phyloP scores from a whole-genome alignment of 345 rosid genomes.

The Hibiscus tridactylites region DNA sequence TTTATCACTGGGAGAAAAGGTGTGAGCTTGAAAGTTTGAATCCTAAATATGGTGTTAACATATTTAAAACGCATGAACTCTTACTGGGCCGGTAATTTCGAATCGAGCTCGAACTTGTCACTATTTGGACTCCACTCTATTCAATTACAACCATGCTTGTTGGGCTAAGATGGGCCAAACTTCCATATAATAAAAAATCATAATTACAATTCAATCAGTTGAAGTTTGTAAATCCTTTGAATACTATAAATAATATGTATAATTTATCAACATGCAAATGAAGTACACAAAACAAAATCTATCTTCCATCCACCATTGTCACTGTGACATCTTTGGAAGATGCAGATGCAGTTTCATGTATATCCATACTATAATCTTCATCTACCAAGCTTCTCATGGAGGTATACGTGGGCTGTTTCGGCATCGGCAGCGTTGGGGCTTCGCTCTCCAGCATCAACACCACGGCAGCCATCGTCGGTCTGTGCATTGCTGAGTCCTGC shows the following conservation, averaged over 20 bases:
- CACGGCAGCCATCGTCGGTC: slow-evolving; percentile 67
- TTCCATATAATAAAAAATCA: too few relatives aligned
- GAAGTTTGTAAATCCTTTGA: background rate
- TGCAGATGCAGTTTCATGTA: slow-evolving; percentile 33
- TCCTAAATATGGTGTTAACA: too few relatives aligned
- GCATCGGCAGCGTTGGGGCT: slow-evolving; percentile 38
- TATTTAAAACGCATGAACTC: too few relatives aligned
- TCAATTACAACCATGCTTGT: too few relatives aligned
- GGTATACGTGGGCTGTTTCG: slow-evolving; percentile 50
- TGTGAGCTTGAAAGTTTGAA: too few relatives aligned
- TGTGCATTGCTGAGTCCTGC: slow-evolving; percentile 55
- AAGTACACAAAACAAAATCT: background rate
- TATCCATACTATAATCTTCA: slow-evolving; percentile 19
- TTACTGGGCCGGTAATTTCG: too few relatives aligned
- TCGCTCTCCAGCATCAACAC: slow-evolving; percentile 68
- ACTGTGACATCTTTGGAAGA: slow-evolving; percentile 51
- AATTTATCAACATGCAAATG: too few relatives aligned
- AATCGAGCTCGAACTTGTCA: too few relatives aligned
- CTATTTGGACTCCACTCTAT: too few relatives aligned
- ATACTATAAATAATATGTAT: too few relatives aligned
- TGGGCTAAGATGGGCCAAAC: too few relatives aligned
- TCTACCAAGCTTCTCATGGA: slow-evolving; percentile 42
- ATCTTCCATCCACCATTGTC: slow-evolving; percentile 45
- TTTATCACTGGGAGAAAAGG: too few relatives aligned
- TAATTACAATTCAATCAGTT: background rate